Conservation (phyloP, 2,329 filamentous ascomycete genomes). For the Fusarium anguioides region DNA sequence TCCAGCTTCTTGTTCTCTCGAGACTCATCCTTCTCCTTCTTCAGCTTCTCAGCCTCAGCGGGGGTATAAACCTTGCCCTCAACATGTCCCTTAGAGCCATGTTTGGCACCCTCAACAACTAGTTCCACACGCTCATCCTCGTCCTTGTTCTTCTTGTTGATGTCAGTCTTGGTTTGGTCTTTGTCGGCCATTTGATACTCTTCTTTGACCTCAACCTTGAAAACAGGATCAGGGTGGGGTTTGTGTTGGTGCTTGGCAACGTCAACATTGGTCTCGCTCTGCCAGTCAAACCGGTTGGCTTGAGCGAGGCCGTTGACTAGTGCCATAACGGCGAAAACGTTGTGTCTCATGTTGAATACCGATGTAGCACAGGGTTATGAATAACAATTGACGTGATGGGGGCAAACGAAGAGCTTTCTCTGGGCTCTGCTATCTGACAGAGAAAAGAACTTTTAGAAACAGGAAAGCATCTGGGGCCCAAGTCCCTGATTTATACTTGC, state of each 20-base stretch:
- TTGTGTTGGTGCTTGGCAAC: background rate
- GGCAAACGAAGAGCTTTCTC: constrained; percentile 11
- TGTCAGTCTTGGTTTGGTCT: background rate
- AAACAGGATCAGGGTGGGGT: background rate
- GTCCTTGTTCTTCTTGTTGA: constrained; percentile 9
- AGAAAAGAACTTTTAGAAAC: constrained; percentile 1
- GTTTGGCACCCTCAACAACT: background rate
- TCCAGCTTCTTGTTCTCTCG: background rate
- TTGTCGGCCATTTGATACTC: background rate
- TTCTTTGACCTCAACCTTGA: constrained; percentile 2
- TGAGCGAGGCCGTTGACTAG: constrained; percentile 38
- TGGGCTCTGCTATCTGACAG: constrained; percentile 2
- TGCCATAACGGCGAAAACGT: constrained; percentile 41
- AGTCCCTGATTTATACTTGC: constrained; percentile 31
- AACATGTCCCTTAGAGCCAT: background rate
- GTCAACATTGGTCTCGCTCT: constrained; percentile 10
- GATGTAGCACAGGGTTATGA: background rate
- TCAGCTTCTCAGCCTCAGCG: background rate
- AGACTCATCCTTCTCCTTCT: background rate
- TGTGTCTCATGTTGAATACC: constrained; percentile 38
- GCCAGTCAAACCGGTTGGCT: constrained; percentile 24
- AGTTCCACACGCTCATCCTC: constrained; percentile 12
- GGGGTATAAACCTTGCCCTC: background rate
- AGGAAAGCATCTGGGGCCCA: background rate
- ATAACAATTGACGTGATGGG: constrained; percentile 22